These are phyloP conservation scores for Penicillium odoratum DNA, from an alignment of 495 filamentous ascomycete genomes.

Conservation along the genomic window DNA sequence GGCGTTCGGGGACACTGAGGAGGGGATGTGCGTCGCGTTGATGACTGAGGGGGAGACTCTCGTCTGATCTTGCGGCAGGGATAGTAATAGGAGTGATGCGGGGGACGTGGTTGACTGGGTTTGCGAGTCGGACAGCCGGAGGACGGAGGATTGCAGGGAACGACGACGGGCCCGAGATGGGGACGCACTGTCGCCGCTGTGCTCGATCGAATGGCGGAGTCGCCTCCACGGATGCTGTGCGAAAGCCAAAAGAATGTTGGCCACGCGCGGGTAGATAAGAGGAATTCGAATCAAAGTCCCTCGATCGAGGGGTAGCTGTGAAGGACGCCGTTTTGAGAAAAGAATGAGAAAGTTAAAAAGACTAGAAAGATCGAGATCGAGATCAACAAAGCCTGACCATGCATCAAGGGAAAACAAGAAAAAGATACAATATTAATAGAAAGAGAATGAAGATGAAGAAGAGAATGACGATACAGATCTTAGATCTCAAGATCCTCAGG, in stretches of 20 bases:
- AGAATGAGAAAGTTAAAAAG: neutral
- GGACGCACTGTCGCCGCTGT: slow-evolving; percentile 29
- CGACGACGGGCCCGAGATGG: slow-evolving; percentile 28
- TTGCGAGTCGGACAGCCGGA: slow-evolving; percentile 44
- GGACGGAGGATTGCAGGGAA: slow-evolving; percentile 35
- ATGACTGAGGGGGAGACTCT: slow-evolving; percentile 36
- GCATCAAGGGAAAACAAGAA: neutral
- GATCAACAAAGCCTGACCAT: slow-evolving; percentile 1
- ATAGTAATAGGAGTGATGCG: slow-evolving; percentile 43
- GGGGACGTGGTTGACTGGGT: slow-evolving; percentile 52
- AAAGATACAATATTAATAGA: neutral
- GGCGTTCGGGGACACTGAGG: slow-evolving; percentile 66
- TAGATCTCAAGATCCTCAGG: slow-evolving; percentile 9
- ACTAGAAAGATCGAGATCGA: slow-evolving; percentile 6
- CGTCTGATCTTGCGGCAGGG: slow-evolving; percentile 37
- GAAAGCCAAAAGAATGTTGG: slow-evolving; percentile 16
- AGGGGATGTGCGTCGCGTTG: slow-evolving; percentile 64
- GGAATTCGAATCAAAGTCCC: slow-evolving; percentile 33
- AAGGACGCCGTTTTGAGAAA: slow-evolving; percentile 40
- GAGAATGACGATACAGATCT: neutral
- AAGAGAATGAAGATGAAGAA: neutral
- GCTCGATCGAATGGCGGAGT: slow-evolving; percentile 29
- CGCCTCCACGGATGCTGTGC: slow-evolving; percentile 26
- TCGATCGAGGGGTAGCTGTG: slow-evolving; percentile 28
- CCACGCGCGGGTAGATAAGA: slow-evolving; percentile 18